Conservation (phyloP, 139 green algal species). For the Nannochloris sp. region DNA sequence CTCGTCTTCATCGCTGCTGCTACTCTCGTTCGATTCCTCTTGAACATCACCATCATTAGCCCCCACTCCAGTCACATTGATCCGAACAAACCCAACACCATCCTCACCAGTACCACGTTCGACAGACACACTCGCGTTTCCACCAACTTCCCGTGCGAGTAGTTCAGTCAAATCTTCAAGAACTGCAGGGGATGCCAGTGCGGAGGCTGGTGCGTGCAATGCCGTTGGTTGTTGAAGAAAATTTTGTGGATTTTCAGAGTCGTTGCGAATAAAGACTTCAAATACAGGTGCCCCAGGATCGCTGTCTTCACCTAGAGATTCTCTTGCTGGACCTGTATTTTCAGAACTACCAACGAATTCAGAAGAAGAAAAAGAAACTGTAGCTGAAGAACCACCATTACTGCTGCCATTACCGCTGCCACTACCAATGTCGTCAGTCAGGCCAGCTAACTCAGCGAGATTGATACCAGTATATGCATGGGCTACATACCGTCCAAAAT, state of each 20-base stretch:
- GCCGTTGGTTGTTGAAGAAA: slow-evolving; percentile 37
- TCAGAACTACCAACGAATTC: too few species aligned
- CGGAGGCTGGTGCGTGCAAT: slow-evolving; percentile 17
- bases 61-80: not conserved
- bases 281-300: slow-evolving; percentile 41
- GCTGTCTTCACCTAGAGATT: not conserved
- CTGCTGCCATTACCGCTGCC: not conserved
- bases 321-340: not conserved
- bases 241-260: slow-evolving; percentile 2
- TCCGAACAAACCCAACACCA: slow-evolving; percentile 9
- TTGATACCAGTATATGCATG: slow-evolving; percentile 45
- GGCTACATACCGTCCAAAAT: slow-evolving; percentile 44
- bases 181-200: not conserved
- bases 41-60: not conserved
- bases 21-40: not conserved
- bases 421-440: not conserved
- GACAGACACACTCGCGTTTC: slow-evolving; percentile 7
- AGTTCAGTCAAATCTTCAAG: slow-evolving; percentile 2
- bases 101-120: slow-evolving; percentile 10
- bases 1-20: not conserved
- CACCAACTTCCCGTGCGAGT: not conserved
- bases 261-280: slow-evolving; percentile 54
- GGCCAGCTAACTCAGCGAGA: slow-evolving; percentile 32
- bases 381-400: not conserved
- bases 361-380: too few species aligned